A percentile compares a stretch with the other conserved stretches of the same genome.
Evolutionary conservation across 129 eudicot genomes (phyloP).

Genomic region (Flaveria brownii): DNA sequence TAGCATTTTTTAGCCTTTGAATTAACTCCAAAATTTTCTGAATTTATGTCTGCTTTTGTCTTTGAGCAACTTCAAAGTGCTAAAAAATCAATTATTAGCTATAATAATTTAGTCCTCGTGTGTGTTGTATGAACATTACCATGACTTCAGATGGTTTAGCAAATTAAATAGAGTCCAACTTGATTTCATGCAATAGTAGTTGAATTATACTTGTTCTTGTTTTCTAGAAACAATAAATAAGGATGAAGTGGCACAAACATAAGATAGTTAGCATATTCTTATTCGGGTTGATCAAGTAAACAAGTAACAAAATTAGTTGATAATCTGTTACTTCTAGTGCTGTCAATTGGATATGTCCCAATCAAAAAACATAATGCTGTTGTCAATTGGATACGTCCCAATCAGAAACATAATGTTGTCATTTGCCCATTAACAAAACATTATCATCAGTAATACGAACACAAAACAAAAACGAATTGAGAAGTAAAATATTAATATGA

Average conservation of each 20-base stretch:
- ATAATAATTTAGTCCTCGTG: neutral
- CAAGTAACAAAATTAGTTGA: slow-evolving; percentile 7
- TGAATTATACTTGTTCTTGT: neutral
- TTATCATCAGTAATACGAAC: slow-evolving; percentile 11
- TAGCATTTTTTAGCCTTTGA: slow-evolving; percentile 32
- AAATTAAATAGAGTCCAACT: neutral
- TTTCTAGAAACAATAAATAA: neutral
- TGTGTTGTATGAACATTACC: slow-evolving; percentile 16
- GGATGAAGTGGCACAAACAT: neutral
- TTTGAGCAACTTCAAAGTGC: neutral
- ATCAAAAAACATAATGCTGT: slow-evolving; percentile 12
- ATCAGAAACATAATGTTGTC: slow-evolving; percentile 12
- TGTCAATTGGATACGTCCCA: slow-evolving; percentile 10
- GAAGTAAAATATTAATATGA: slow-evolving; percentile 15
- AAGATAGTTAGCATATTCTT: slow-evolving; percentile 20
- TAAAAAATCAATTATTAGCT: slow-evolving; percentile 5
- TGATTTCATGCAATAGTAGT: slow-evolving; percentile 12
- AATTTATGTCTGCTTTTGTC: slow-evolving; percentile 17
- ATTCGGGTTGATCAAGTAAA: slow-evolving; percentile 2
- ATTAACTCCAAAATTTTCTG: slow-evolving; percentile 34
- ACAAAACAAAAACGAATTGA: neutral
- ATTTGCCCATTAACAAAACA: slow-evolving; percentile 10
- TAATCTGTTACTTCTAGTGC: slow-evolving; percentile 7
- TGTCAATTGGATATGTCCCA: slow-evolving; percentile 13
- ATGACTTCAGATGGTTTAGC: slow-evolving; percentile 16